phyloP scores from a whole-genome alignment of 345 rosid species.

The Citropsis articulata region DNA sequence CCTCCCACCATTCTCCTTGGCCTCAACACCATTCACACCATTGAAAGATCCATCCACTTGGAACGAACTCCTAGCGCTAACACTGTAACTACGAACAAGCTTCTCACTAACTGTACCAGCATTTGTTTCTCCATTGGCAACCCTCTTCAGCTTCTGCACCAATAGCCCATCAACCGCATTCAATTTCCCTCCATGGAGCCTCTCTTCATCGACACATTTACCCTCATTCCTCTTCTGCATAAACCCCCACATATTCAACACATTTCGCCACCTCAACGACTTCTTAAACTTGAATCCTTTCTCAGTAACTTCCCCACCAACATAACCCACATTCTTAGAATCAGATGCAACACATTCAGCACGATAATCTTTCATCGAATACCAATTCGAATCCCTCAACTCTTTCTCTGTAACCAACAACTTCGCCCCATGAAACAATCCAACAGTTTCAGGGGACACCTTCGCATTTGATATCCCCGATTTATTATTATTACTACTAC shows the following conservation, averaged over 20 bases:
- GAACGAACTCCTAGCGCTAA: slow-evolving; percentile 51
- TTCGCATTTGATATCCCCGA: slow-evolving; percentile 49
- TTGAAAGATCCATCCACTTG: slow-evolving; percentile 30
- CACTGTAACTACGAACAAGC: slow-evolving; percentile 58
- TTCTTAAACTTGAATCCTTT: slow-evolving; percentile 40
- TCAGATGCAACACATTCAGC: slow-evolving; percentile 33
- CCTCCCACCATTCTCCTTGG: slow-evolving; percentile 28
- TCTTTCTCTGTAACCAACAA: slow-evolving; percentile 55
- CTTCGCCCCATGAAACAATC: slow-evolving; percentile 59
- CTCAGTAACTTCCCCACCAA: slow-evolving; percentile 33
- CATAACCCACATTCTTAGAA: slow-evolving; percentile 47
- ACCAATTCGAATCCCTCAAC: slow-evolving; percentile 56
- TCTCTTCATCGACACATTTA: slow-evolving; percentile 32
- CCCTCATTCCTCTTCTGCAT: slow-evolving; percentile 46
- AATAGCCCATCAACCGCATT: slow-evolving; percentile 38
- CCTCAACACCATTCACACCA: slow-evolving; percentile 27
- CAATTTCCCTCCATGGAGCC: slow-evolving; percentile 32
- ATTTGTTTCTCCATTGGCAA: slow-evolving; percentile 33
- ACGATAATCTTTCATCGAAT: slow-evolving; percentile 37
- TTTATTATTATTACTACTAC: slow-evolving; percentile 3
- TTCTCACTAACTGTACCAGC: slow-evolving; percentile 48
- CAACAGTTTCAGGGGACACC: slow-evolving; percentile 68
- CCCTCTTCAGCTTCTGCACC: slow-evolving; percentile 45
- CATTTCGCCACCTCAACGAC: slow-evolving; percentile 46
- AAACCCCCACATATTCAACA: slow-evolving; percentile 72